These are phyloP conservation scores for Parmelia sp. DNA, from an alignment of 495 filamentous ascomycete species.

Conservation along the genomic window DNA sequence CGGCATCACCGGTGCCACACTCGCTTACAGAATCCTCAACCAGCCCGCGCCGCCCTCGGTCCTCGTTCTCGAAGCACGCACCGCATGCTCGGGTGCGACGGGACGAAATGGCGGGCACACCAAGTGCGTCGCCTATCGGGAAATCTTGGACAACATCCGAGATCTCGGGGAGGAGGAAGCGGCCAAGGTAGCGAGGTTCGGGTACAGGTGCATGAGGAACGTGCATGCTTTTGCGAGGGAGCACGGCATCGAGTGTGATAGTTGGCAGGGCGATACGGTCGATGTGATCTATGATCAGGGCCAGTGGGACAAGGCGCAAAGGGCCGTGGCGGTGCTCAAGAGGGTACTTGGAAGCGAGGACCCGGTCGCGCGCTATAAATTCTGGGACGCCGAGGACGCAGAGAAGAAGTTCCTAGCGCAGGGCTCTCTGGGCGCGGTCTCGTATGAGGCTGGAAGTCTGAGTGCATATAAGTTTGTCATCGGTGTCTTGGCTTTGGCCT, in stretches of 20 bases:
- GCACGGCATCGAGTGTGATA: conserved; percentile 48
- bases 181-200: conserved; percentile 48
- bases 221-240: conserved; percentile 48
- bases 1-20: conserved; percentile 59
- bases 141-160: conserved; percentile 41
- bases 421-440: conserved; percentile 46
- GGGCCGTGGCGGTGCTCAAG: conserved; percentile 41
- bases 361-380: conserved; percentile 41
- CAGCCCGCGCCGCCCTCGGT: conserved; percentile 34
- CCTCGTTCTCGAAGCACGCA: conserved; percentile 73
- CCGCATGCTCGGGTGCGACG: conserved; percentile 74
- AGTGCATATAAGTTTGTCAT: conserved; percentile 59
- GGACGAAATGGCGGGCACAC: conserved; percentile 61
- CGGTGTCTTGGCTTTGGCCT: conserved; percentile 50
- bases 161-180: conserved; percentile 40
- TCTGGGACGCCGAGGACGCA: conserved; percentile 43
- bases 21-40: conserved; percentile 53
- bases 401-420: conserved; percentile 37
- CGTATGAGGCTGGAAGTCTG: conserved; percentile 56
- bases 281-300: conserved; percentile 50
- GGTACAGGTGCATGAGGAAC: conserved; percentile 51
- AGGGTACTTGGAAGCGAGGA: conserved; percentile 35
- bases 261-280: conserved; percentile 45
- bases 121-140: conserved; percentile 55
- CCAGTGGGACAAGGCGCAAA: conserved; percentile 39